Evolutionary conservation across 305 asterid genomes (phyloP), one percentile per base, ranked within the genome.

Genomic region (Plantago rigida): DNA sequence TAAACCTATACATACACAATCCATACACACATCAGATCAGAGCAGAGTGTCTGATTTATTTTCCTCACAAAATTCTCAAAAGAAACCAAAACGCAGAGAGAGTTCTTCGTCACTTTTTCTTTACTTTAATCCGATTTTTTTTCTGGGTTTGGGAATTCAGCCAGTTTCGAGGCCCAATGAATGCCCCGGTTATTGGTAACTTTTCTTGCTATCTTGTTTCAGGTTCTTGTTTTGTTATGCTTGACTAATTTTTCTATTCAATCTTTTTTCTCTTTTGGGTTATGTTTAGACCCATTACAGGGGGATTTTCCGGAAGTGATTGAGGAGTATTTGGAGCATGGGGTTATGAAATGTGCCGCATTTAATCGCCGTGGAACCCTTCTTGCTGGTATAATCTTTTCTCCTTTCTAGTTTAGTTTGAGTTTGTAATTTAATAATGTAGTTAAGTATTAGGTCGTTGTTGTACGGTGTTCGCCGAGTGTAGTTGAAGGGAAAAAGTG

Each of bases 331-430:
- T 61, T 89, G 89, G 94, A 89, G 72, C 80, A 83, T 72, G 95
- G 97, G 29, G 63, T 77, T 42, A 83, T 82, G 81, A 89, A 89
- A 68, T 86, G 94, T 66, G 75, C 84, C 26, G 91, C 95, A 56
- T 89, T 89, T 65, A 89, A 86, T 81, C 95, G 97, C 64, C 85
- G 92, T 0, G 95, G 97, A 70, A 86, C 94, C 63, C 97, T 89
- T 76, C 89, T 89, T 39, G 97, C 95, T 53, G 95, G 95, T 89
- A 51, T 51, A 1, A 17, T 0, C 0, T 17, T 17, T 17, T 17
- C 19, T 0, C 19, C 19, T 17, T 17, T 17, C 19, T 17, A 17
- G 19, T 17, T 17, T 17, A 17, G 19, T 17, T 17, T 17, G 0
- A 17, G 19, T 17, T 0, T 17, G 19, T 17, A 17, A 17, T 17